These are phyloP conservation scores for Sporormia fimetaria DNA, from an alignment of 495 filamentous ascomycete species.

Conservation along the genomic window DNA sequence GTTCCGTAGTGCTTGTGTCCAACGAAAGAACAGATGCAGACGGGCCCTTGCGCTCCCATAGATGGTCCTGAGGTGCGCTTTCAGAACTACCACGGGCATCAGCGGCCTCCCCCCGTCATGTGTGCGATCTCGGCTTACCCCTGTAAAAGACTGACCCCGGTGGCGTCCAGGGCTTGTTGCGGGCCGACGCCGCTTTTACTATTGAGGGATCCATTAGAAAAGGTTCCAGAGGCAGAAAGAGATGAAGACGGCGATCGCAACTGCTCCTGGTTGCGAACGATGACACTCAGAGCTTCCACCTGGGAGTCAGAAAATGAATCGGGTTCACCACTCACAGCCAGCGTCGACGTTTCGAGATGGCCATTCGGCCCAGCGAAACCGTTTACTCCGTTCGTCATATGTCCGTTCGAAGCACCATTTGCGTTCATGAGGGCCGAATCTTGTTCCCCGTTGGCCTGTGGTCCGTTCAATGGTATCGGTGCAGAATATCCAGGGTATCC, in stretches of 20 bases:
- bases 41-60: slow-evolving; percentile 11
- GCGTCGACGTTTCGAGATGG: slow-evolving; percentile 1
- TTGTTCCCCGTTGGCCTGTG: neutral
- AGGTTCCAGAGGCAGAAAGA: slow-evolving; percentile 37
- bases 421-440: too few relatives aligned
- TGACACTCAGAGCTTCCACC: slow-evolving; percentile 41
- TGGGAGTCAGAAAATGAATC: slow-evolving; percentile 45
- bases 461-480: neutral
- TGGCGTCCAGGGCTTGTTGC: slow-evolving; percentile 25
- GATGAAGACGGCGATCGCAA: slow-evolving; percentile 31
- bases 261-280: slow-evolving; percentile 35
- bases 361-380: slow-evolving; percentile 7
- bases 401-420: slow-evolving; percentile 7
- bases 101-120: slow-evolving; percentile 17
- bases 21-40: slow-evolving; percentile 1
- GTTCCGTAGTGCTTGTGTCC: slow-evolving; percentile 9
- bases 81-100: slow-evolving; percentile 22
- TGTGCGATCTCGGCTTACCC: slow-evolving; percentile 20
- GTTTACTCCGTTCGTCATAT: slow-evolving; percentile 5
- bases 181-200: slow-evolving; percentile 32
- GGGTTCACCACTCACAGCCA: slow-evolving; percentile 22
- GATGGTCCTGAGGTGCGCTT: slow-evolving; percentile 9
- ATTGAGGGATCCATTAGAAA: slow-evolving; percentile 48
- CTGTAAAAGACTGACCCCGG: slow-evolving; percentile 24
- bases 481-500: too few relatives aligned